phyloP scores from a whole-genome alignment of 768 basidiomycete genomes.

The Chalciporus chontae region DNA sequence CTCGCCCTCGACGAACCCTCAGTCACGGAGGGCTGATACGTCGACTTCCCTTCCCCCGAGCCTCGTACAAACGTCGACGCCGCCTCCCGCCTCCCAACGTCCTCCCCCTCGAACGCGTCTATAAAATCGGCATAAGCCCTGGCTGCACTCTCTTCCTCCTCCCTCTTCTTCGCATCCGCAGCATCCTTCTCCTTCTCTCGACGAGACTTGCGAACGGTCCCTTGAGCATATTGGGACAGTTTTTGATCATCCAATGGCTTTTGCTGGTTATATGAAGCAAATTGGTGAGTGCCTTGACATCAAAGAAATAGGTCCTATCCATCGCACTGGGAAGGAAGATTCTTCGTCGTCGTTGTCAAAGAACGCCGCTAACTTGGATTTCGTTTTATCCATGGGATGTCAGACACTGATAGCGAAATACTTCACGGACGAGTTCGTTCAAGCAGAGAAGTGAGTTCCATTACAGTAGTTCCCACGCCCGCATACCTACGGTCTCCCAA shows the following conservation, averaged over 20 bases:
- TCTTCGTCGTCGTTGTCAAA: conserved; percentile 86
- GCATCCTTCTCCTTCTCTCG: conserved; percentile 91
- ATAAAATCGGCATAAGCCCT: conserved; percentile 82
- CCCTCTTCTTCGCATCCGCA: conserved; percentile 83
- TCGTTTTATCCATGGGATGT: conserved; percentile 32
- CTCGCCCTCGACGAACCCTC: conserved; percentile 31
- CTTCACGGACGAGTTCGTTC: background rate
- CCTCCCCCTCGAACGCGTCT: conserved; percentile 79
- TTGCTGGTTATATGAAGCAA: conserved; percentile 59
- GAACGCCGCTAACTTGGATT: conserved; percentile 66
- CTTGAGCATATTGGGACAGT: conserved; percentile 79
- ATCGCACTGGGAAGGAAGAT: conserved; percentile 87
- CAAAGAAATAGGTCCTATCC: conserved; percentile 63
- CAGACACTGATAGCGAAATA: conserved; percentile 1
- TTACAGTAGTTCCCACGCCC: conserved; percentile 25
- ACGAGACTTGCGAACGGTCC: conserved; percentile 84
- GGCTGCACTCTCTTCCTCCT: conserved; percentile 78
- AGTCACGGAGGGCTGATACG: conserved; percentile 43
- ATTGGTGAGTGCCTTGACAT: conserved; percentile 57
- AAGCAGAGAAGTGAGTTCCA: background rate
- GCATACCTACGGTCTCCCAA: background rate
- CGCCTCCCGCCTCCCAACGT: conserved; percentile 44
- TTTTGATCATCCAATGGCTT: conserved; percentile 85
- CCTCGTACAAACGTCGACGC: conserved; percentile 63
- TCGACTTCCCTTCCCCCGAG: conserved; percentile 35